These are phyloP conservation scores for Agrocybe chaxingu DNA, from an alignment of 768 basidiomycete genomes.

Conservation along the genomic window DNA sequence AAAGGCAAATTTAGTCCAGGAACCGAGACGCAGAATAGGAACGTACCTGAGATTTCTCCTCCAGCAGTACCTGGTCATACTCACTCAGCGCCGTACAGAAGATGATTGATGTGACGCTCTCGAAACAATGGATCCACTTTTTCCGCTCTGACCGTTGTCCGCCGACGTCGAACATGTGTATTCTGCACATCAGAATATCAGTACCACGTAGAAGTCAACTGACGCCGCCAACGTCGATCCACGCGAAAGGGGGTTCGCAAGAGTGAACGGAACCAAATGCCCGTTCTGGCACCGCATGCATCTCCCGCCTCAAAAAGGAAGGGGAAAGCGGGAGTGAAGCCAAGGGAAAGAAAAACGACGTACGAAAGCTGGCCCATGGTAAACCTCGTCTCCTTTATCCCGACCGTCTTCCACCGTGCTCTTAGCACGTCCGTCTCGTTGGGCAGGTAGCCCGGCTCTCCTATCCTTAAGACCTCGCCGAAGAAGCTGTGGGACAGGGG, in stretches of 20 bases:
- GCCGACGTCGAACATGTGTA: slow-evolving; percentile 77
- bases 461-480: slow-evolving; percentile 79
- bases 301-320: not conserved
- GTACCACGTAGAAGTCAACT: too few species aligned
- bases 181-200: slow-evolving; percentile 23
- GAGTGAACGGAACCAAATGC: not conserved
- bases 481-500: slow-evolving; percentile 63
- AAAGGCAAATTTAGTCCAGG: not conserved
- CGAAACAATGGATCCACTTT: slow-evolving; percentile 68
- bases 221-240: too few species aligned
- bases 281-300: not conserved
- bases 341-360: slow-evolving; percentile 18
- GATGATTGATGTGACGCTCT: slow-evolving; percentile 62
- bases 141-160: slow-evolving; percentile 79
- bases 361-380: slow-evolving; percentile 64
- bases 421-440: slow-evolving; percentile 84
- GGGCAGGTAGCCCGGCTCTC: slow-evolving; percentile 75
- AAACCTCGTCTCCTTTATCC: slow-evolving; percentile 87
- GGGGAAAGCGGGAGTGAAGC: not conserved
- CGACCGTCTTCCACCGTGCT: slow-evolving; percentile 86
- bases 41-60: slow-evolving; percentile 62
- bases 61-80: slow-evolving; percentile 71
- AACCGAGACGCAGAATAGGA: not conserved
- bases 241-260: not conserved
- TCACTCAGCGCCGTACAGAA: slow-evolving; percentile 72